Base-by-base conservation (phyloP, 2,329 filamentous ascomycete species). In the Cladosporium sp. region DNA sequence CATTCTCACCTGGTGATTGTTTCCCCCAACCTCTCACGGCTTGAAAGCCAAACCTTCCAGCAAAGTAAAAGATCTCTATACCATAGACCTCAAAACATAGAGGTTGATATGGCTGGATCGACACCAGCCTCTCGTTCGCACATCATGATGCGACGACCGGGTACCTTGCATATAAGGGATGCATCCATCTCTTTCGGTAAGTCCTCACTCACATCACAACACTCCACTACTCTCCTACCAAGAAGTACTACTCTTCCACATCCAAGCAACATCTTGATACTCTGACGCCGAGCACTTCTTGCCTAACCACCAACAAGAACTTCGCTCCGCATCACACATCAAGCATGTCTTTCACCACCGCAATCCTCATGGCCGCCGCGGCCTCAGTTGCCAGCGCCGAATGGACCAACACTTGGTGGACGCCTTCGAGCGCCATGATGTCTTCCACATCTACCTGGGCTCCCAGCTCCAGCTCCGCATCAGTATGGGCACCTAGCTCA, bases 331-430 rank as follows among this genome's bases (percentile, higher is more conserved):
- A 27, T 47, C 43, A 47, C 7, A 41, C 12, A 29, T 48, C 45
- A 48, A 48, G 45, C 17, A 48, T 48, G 45, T 48, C 45, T 48
- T 34, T 48, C 45, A 32, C 45, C 24, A 48, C 45, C 17, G 38
- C 29, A 9, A 17, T 40, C 37, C 9, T 48, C 37, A 34, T 48
- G 24, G 45, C 45, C 27, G 20, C 45, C 4, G 45, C 29, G 13
- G 45, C 45, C 2, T 40, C 45, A 4, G 13, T 48, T 12, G 45
- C 39, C 13, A 41, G 9, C 18, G 45, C 45, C 4, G 45, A 48
- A 6, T 48, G 19, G 15, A 48, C 45, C 45, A 48, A 48, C 45
- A 48, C 45, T 15, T 48, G 45, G 45, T 48, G 45, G 45, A 48
- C 45, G 12, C 45, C 45, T 7, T 48, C 45, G 12, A 48, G 45